Percentiles rank a stretch among this genome's conserved stretches.
Conservation (phyloP, 176 grass and related monocot species). For the Dendrocalamus sinicus region DNA sequence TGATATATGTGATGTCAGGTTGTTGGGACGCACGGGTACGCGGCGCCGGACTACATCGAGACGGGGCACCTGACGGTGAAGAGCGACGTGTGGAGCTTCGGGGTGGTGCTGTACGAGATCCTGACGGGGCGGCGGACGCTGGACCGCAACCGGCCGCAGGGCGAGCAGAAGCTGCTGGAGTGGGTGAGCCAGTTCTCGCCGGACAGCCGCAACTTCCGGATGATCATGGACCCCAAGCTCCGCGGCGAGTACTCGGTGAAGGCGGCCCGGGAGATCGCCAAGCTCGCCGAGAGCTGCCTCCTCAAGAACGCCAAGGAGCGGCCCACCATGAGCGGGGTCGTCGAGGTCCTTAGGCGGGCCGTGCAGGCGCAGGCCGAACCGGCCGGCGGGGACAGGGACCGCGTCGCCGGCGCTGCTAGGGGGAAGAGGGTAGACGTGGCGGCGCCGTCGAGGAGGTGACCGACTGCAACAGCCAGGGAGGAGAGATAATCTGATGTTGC, state of each 20-base stretch:
- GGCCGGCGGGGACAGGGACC: not conserved
- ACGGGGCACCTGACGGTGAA: conserved; percentile 79
- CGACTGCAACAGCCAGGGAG: not conserved
- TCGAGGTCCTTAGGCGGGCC: conserved; percentile 59
- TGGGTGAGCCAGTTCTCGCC: conserved; percentile 82
- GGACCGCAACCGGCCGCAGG: conserved; percentile 64
- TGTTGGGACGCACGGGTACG: conserved; percentile 91
- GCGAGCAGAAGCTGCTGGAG: conserved; percentile 84
- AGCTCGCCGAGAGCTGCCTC: conserved; percentile 75
- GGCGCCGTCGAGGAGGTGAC: conserved; percentile 34
- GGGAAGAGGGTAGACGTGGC: conserved; percentile 32
- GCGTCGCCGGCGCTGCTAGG: not conserved
- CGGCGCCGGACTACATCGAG: conserved; percentile 91
- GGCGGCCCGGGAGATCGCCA: conserved; percentile 78
- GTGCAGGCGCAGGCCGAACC: conserved; percentile 53
- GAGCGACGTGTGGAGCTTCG: conserved; percentile 96
- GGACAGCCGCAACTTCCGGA: conserved; percentile 74
- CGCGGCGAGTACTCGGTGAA: conserved; percentile 67
- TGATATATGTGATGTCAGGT: conserved; percentile 51
- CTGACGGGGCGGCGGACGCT: conserved; percentile 80
- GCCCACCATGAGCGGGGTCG: conserved; percentile 75
- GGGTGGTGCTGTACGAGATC: conserved; percentile 93
- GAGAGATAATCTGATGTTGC: no score
- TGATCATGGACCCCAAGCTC: conserved; percentile 90
- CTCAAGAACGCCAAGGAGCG: conserved; percentile 78